Evolutionary conservation across 2,329 filamentous ascomycete genomes (phyloP).

Genomic region (Calonectria fujianensis): DNA sequence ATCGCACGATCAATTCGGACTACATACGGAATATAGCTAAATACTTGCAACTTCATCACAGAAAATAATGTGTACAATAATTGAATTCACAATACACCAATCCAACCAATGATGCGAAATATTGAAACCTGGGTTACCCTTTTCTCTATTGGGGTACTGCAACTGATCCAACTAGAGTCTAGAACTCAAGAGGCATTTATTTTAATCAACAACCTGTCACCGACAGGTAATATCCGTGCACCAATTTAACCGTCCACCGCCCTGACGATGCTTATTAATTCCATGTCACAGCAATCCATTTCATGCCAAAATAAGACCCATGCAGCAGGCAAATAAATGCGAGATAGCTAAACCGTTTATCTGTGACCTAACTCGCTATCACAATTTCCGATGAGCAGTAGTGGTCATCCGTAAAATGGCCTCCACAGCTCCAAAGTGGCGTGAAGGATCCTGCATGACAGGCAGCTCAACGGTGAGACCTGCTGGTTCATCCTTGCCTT

Average conservation of each 20-base stretch:
- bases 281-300: background rate
- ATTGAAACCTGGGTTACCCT: too few relatives aligned
- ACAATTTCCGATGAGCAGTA: background rate
- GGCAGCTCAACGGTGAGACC: constrained; percentile 9
- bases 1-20: too few relatives aligned
- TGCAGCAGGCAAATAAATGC: background rate
- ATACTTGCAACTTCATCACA: too few relatives aligned
- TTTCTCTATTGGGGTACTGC: too few relatives aligned
- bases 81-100: too few relatives aligned
- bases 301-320: background rate
- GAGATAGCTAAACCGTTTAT: background rate
- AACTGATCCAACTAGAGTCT: background rate
- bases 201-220: background rate
- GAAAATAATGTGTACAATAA: too few relatives aligned
- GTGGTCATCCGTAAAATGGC: background rate
- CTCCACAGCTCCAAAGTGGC: background rate
- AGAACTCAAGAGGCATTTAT: background rate
- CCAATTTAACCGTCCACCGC: background rate
- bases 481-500: background rate
- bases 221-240: background rate
- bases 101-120: too few relatives aligned
- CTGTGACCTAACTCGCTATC: background rate
- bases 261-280: background rate
- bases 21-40: too few relatives aligned
- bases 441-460: background rate